Evolutionary conservation across 2,329 filamentous ascomycete genomes (phyloP).

Genomic region (Beauveria varroae): DNA sequence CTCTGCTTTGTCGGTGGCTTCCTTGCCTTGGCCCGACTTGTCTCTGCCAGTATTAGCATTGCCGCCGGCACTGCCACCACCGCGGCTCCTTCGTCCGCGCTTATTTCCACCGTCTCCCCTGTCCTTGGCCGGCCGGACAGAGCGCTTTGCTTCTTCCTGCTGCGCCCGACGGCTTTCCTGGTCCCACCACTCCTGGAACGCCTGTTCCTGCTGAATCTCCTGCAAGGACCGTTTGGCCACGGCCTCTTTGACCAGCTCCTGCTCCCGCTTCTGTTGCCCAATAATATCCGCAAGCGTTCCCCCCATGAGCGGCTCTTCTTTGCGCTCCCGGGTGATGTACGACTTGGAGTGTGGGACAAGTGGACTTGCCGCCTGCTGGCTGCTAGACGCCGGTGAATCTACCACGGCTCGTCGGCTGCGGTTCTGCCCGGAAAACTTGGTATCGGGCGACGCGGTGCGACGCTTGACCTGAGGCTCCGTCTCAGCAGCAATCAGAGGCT

Average conservation of each 20-base stretch:
- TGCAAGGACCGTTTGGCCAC: conserved; percentile 81
- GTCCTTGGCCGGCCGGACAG: conserved; percentile 35
- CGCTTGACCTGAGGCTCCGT: conserved; percentile 31
- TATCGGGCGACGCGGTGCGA: conserved; percentile 54
- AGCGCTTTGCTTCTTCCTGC: conserved; percentile 47
- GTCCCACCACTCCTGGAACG: conserved; percentile 96
- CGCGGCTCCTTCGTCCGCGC: conserved; percentile 21
- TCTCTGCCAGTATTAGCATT: background rate
- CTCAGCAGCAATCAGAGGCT: conserved; percentile 37
- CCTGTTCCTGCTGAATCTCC: conserved; percentile 95
- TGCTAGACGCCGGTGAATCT: conserved; percentile 19
- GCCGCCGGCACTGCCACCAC: conserved; percentile 15
- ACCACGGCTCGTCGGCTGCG: conserved; percentile 27
- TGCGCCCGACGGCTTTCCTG: conserved; percentile 69
- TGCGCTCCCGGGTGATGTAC: conserved; percentile 50
- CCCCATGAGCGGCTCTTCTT: conserved; percentile 56
- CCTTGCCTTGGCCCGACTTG: background rate
- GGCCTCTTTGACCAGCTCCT: conserved; percentile 73
- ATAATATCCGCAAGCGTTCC: conserved; percentile 84
- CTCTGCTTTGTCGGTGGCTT: background rate
- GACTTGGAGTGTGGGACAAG: conserved; percentile 53
- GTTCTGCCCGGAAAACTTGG: conserved; percentile 52
- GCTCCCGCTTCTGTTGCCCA: conserved; percentile 76
- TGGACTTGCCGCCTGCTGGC: conserved; percentile 28
- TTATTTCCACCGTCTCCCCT: conserved; percentile 24